phyloP scores from a whole-genome alignment of 2,329 filamentous ascomycete species.

The Drechslerella stenobrocha region DNA sequence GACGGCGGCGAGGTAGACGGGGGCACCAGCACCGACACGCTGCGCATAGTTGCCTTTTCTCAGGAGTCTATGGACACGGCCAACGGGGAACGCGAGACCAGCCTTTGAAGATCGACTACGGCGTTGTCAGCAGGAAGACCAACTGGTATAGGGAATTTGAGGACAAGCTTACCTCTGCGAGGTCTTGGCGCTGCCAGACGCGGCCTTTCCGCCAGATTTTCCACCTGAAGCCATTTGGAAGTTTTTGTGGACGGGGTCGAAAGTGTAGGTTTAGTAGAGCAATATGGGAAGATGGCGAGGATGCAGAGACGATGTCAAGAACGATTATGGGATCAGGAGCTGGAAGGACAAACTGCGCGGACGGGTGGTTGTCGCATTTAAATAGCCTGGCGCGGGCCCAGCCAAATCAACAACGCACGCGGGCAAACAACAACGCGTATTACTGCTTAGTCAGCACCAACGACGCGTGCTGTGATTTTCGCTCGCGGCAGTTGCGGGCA shows the following conservation, averaged over 20 bases:
- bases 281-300: conserved; percentile 25
- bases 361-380: conserved; percentile 42
- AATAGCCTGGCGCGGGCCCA: conserved; percentile 38
- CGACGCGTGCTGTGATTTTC: no score
- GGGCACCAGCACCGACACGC: conserved; percentile 67
- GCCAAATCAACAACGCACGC: conserved; percentile 44
- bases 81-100: conserved; percentile 96
- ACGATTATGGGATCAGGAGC: conserved; percentile 50
- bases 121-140: conserved; percentile 23
- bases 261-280: conserved; percentile 55
- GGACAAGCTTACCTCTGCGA: conserved; percentile 81
- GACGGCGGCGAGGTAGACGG: conserved; percentile 94
- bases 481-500: no score
- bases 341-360: conserved; percentile 53
- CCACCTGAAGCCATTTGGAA: conserved; percentile 87
- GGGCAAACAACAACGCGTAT: conserved; percentile 16
- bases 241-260: conserved; percentile 52
- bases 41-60: conserved; percentile 87
- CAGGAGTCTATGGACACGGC: conserved; percentile 98
- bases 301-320: conserved; percentile 39
- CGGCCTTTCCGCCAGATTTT: conserved; percentile 87
- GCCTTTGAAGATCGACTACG: conserved; percentile 99
- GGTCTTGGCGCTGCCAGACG: conserved; percentile 91
- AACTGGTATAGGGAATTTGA: background rate
- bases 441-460: no score